Evolutionary conservation across 2,329 filamentous ascomycete species (phyloP).

Genomic region (Cladosporium cucumerinum): DNA sequence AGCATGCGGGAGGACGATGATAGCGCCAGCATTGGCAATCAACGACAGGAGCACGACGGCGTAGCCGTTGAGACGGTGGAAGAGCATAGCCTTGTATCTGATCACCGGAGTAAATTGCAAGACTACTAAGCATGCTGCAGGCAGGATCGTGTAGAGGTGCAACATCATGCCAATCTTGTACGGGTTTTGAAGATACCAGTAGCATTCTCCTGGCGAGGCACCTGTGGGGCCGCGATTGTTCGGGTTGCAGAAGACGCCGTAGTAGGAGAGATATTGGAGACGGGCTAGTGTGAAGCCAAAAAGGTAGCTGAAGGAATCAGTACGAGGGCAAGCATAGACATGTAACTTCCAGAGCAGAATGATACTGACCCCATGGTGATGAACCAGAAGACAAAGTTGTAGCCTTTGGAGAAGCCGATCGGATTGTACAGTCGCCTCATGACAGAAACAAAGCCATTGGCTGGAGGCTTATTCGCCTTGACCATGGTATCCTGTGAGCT

Average conservation of each 20-base stretch:
- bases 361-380: not conserved
- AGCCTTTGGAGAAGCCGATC: slow-evolving; percentile 54
- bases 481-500: slow-evolving; percentile 9
- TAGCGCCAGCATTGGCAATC: slow-evolving; percentile 45
- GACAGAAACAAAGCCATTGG: slow-evolving; percentile 19
- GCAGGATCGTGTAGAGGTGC: slow-evolving; percentile 40
- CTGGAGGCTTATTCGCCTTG: slow-evolving; percentile 2
- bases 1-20: slow-evolving; percentile 50
- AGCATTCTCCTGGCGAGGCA: slow-evolving; percentile 39
- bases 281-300: slow-evolving; percentile 10
- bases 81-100: slow-evolving; percentile 45
- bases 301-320: slow-evolving; percentile 34
- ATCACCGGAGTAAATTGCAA: slow-evolving; percentile 42
- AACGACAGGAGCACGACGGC: slow-evolving; percentile 48
- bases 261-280: slow-evolving; percentile 5
- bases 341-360: not conserved
- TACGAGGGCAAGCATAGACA: slow-evolving; percentile 12
- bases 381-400: slow-evolving; percentile 54
- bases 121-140: slow-evolving; percentile 36
- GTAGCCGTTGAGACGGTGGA: slow-evolving; percentile 62
- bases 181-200: slow-evolving; percentile 35
- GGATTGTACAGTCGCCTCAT: slow-evolving; percentile 41
- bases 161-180: slow-evolving; percentile 40
- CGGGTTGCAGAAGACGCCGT: slow-evolving; percentile 13
- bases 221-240: not conserved